Evolutionary conservation across 1,139 yeast genomes (phyloP).

Genomic region (Zygotorulaspora mrakii): DNA sequence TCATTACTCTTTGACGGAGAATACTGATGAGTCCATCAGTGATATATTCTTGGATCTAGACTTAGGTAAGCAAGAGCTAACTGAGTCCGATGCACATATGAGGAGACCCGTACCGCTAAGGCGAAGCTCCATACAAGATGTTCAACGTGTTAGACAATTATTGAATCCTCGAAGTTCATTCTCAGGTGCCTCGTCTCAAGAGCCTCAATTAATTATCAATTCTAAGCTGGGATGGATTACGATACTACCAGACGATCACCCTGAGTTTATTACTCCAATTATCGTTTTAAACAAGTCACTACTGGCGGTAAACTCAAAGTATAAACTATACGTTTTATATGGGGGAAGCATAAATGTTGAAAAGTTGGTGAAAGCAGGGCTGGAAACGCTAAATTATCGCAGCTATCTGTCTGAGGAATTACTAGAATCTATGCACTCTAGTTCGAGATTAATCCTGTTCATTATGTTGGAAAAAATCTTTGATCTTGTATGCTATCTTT

Average conservation of each 20-base stretch:
- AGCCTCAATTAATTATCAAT: conserved; percentile 16
- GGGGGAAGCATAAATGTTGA: conserved; percentile 19
- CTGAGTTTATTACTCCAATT: conserved; percentile 25
- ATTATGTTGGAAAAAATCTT: conserved; percentile 21
- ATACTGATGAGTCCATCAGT: conserved; percentile 22
- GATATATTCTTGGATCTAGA: conserved; percentile 26
- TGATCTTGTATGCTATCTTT: conserved; percentile 33
- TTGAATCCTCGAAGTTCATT: conserved; percentile 37
- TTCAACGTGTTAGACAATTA: conserved; percentile 33
- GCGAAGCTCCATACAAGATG: conserved; percentile 34
- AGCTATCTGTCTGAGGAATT: conserved; percentile 12
- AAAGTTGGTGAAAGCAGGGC: conserved; percentile 18
- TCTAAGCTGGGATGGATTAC: conserved; percentile 31
- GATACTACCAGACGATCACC: conserved; percentile 20
- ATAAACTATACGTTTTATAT: conserved; percentile 27
- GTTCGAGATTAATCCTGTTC: conserved; percentile 28
- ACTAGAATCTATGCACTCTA: conserved; percentile 3
- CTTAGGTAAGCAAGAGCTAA: conserved; percentile 13
- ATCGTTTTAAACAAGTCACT: conserved; percentile 30
- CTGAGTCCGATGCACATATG: conserved; percentile 4
- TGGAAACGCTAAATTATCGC: conserved; percentile 18
- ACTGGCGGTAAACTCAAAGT: conserved; percentile 25
- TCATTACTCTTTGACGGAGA: conserved; percentile 17
- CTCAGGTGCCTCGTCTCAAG: conserved; percentile 30
- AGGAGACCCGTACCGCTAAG: conserved; percentile 18